These are phyloP conservation scores for Nakaseomyces nivariensis DNA, from an alignment of 1,139 yeast species.

Conservation along the genomic window DNA sequence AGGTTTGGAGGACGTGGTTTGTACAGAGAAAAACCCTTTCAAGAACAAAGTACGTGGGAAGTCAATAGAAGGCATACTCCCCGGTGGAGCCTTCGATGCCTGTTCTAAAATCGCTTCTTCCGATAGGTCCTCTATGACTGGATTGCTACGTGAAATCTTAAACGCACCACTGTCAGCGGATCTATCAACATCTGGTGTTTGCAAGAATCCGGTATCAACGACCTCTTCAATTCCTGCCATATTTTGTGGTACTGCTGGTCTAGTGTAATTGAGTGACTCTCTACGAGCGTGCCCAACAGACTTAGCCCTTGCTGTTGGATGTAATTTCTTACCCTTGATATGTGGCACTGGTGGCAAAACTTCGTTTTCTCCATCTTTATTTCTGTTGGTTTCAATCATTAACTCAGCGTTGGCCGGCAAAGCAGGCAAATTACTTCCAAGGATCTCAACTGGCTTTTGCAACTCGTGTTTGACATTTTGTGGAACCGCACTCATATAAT, in stretches of 20 bases:
- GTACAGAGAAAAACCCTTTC: conserved; percentile 90
- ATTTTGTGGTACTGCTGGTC: conserved; percentile 27
- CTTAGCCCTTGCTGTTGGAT: conserved; percentile 80
- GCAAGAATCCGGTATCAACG: conserved; percentile 45
- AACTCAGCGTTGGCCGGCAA: conserved; percentile 22
- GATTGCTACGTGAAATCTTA: background rate
- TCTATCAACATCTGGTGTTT: conserved; percentile 56
- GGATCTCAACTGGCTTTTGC: background rate
- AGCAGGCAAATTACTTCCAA: conserved; percentile 17
- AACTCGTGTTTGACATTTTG: background rate
- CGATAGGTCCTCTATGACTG: conserved; percentile 31
- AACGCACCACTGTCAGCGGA: conserved; percentile 31
- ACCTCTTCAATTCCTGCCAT: conserved; percentile 28
- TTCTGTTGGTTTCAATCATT: conserved; percentile 10
- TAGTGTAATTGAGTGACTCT: conserved; percentile 37
- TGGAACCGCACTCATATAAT: conserved; percentile 24
- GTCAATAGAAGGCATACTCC: conserved; percentile 86
- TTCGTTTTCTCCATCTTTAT: conserved; percentile 9
- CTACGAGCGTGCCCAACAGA: conserved; percentile 71
- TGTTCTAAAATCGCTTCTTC: conserved; percentile 57
- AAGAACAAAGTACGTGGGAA: conserved; percentile 81
- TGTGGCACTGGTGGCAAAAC: background rate
- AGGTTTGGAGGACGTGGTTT: conserved; percentile 87
- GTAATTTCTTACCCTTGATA: conserved; percentile 33
- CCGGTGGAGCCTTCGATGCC: conserved; percentile 56